Base-by-base conservation (phyloP, 2,329 filamentous ascomycete genomes). In the Macroventuria anomochaeta region DNA sequence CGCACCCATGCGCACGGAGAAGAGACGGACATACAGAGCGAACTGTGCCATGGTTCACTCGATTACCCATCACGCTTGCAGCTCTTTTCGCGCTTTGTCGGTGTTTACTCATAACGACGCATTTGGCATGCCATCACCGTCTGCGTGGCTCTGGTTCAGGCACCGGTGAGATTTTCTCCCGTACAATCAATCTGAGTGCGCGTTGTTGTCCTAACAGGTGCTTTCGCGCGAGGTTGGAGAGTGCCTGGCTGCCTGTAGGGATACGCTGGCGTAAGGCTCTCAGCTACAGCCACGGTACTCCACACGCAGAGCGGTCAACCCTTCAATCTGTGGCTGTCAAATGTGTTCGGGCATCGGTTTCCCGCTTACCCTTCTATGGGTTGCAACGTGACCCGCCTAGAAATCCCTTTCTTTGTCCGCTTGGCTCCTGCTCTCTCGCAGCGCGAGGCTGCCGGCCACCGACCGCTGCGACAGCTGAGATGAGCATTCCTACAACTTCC, bases 221-320 rank as follows among this genome's bases (percentile, higher is more conserved):
- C 23, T 23, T 13, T 20, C n/a, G 33, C 39, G 29, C 33, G 44
- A 54, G 51, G 40, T 54, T 53, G 50, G 39, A 43, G 46, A 40
- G 47, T 64, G 60, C 58, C 58, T 63, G 59, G 49, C 50, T 58
- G 62, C 57, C 63, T 63, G 46, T 58, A 38, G 47, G 61, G 59
- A 54, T 62, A 53, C 49, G 58, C 64, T 65, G 58, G 61, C 63
- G 60, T 61, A 58, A 66, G 62, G 62, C 60, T 56, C 44, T 38
- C 34, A 40, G 47, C 53, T 41, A 55, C 59, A 65, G 61, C 59
- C 64, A 64, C 61, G 56, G 47, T 48, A 36, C 50, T 56, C 57
- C 56, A 56, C 59, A 46, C 26, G 38, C 58, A 55, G 46, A 63
- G 64, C 63, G 64, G 64, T 68, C 64, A 68, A 48, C 49, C 61